phyloP scores from a whole-genome alignment of 805 yeast species.

The Kazachstania viticola region DNA sequence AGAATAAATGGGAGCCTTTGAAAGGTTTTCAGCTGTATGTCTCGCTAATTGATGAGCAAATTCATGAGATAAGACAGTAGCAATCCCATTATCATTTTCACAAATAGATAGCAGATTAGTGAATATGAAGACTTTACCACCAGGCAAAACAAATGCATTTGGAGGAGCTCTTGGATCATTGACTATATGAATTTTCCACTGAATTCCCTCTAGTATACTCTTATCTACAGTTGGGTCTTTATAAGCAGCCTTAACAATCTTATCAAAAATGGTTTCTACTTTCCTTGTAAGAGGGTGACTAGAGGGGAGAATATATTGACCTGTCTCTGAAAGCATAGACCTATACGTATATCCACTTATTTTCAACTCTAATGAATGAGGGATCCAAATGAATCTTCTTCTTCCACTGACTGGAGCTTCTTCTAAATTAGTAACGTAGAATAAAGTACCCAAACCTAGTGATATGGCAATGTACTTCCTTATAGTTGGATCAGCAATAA shows the following conservation, averaged over 20 bases:
- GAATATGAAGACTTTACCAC: conserved; percentile 90
- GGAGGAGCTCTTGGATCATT: conserved; percentile 68
- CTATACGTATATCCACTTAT: conserved; percentile 56
- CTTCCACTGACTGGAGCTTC: conserved; percentile 77
- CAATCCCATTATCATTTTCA: conserved; percentile 76
- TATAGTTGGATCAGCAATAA: conserved; percentile 19
- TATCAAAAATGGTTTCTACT: conserved; percentile 52
- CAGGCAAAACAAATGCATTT: conserved; percentile 92
- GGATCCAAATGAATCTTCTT: conserved; percentile 58
- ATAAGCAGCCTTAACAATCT: conserved; percentile 49
- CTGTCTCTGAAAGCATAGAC: conserved; percentile 46
- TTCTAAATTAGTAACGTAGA: conserved; percentile 47
- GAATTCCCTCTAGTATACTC: conserved; percentile 20
- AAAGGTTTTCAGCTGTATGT: conserved; percentile 75
- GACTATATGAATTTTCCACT: conserved; percentile 77
- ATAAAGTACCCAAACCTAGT: conserved; percentile 26
- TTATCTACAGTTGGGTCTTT: conserved; percentile 29
- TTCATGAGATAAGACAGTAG: conserved; percentile 92
- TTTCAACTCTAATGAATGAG: conserved; percentile 47
- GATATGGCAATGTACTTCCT: conserved; percentile 26
- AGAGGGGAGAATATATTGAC: conserved; percentile 44
- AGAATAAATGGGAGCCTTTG: conserved; percentile 63
- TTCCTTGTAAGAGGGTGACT: conserved; percentile 46
- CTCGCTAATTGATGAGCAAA: conserved; percentile 90
- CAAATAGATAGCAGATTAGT: conserved; percentile 69